Evolutionary conservation across 2,329 filamentous ascomycete genomes (phyloP), one percentile per base, ranked within the genome.

Genomic region (Leptodontidium sp.): DNA sequence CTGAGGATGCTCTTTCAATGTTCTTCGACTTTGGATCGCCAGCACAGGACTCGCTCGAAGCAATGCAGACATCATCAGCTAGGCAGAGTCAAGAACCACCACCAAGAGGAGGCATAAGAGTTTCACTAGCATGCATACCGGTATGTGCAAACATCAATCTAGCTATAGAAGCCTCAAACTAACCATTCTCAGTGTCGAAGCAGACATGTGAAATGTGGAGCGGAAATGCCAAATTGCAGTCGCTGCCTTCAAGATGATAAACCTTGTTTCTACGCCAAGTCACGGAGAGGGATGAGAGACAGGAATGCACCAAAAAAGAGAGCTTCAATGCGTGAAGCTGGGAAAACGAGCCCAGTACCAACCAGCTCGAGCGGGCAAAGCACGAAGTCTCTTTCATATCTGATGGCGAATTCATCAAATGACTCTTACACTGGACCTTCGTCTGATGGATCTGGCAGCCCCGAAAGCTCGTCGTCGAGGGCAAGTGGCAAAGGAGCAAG

Each of bases 261-360:
- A 67, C 77, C 81, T 35, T 86, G 84, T 66, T 80, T 79, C 67
- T 86, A 85, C 75, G 79, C 82, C 24, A 82, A 82, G 70, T 86
- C 84, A 14, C 79, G 84, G 45, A 79, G 84, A 72, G 84, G 84
- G 14, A 81, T 76, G 74, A 70, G 74, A 63, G 74, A 76, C 43
- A 70, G 69, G 57, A 75, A 67, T 64, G 68, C 70, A 8, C 66
- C 71, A 40, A 66, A 68, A 38, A 76, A 73, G 47, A 70, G 65
- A 55, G 58, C 50, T 15, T 69, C 71, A 3, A 45, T 67, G 32
- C 68, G 67, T 61, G 66, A 69, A 52, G 66, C 62, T 49, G 59
- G 29, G 26, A 66, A 52, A 40, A 65, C 43, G 4, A 70, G 63
- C 50, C 66, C 67, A 40, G 52, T 32, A 4, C 53, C 59, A 29